Base-by-base conservation (phyloP, 2,329 filamentous ascomycete genomes). In the Byssoonygena ceratinophila region DNA sequence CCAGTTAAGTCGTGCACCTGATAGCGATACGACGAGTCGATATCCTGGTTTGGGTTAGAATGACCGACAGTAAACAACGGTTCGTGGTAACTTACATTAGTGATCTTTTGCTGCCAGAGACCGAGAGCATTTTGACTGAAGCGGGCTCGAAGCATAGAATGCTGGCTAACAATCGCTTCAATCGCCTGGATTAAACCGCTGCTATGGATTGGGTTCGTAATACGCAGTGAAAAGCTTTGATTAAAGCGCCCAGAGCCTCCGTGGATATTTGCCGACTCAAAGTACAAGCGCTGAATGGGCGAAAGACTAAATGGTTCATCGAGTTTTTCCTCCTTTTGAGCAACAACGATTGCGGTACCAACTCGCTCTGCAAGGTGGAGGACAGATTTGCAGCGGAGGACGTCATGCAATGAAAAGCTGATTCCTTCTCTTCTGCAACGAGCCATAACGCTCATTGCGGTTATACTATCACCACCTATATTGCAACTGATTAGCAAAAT, bases 371-470 rank as follows among this genome's bases (percentile, higher is more conserved):
- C 63, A 37, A 71, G 55, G 16, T 69, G 65, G 20, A 58, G 59
- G 31, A 76, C 71, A 1, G 73, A 75, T 54, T 71, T 72, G 60
- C 70, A 70, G 12, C 69, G 71, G 27, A 76, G 61, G 3, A 76
- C 68, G 23, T 75, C 71, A 57, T 75, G 73, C 7, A 76, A 71
- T 9, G 67, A 71, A 22, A 75, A 60, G 14, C 68, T 66, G 51
- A 76, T 63, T 1, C 70, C 71, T 44, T 66, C 62, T 58, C 72
- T 73, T 46, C 72, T 72, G 55, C 71, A 75, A 29, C 71, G 65
- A 3, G 70, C 70, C 54, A 74, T 68, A 23, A 74, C 73, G 43
- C 72, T 72, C 69, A 76, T 75, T 0, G 74, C 73, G 32, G 73
- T 72, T 51, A 75, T 74, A 1, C 72, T 75, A 52, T 76, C 74